phyloP scores from a whole-genome alignment of 495 filamentous ascomycete species.

The Aspergillus sclerotioniger region DNA sequence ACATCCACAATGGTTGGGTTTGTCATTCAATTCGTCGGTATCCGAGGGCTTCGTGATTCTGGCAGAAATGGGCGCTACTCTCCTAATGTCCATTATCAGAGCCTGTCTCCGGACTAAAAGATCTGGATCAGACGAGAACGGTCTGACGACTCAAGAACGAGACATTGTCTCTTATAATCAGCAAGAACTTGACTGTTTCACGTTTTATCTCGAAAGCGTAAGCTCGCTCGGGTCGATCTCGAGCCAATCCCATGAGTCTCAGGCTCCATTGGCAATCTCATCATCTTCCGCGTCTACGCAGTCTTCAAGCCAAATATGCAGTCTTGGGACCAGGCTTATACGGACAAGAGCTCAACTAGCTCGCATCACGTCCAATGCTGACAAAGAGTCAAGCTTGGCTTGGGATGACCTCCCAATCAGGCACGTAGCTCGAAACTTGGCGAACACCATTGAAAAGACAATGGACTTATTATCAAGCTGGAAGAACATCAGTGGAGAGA shows the following conservation, averaged over 20 bases:
- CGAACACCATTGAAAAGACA: conserved; percentile 28
- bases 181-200: conserved; percentile 49
- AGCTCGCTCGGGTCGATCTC: conserved; percentile 25
- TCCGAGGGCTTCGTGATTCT: conserved; percentile 48
- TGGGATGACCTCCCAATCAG: conserved; percentile 39
- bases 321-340: conserved; percentile 19
- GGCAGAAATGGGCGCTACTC: conserved; percentile 43
- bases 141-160: conserved; percentile 23
- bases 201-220: conserved; percentile 32
- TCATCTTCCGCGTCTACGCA: conserved; percentile 7
- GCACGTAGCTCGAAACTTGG: conserved; percentile 25
- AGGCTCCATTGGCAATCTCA: conserved; percentile 9
- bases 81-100: conserved; percentile 47
- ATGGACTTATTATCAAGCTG: conserved; percentile 35
- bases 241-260: background rate
- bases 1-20: conserved; percentile 44
- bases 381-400: conserved; percentile 11
- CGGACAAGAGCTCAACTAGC: conserved; percentile 30
- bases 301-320: background rate
- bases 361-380: conserved; percentile 21
- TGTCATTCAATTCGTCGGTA: conserved; percentile 49
- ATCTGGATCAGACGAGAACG: conserved; percentile 32
- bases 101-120: conserved; percentile 45
- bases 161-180: conserved; percentile 25
- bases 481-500: conserved; percentile 12